Evolutionary conservation across 495 filamentous ascomycete species (phyloP), one percentile per base, ranked within the genome.

Genomic region (Penicillium odoratum): DNA sequence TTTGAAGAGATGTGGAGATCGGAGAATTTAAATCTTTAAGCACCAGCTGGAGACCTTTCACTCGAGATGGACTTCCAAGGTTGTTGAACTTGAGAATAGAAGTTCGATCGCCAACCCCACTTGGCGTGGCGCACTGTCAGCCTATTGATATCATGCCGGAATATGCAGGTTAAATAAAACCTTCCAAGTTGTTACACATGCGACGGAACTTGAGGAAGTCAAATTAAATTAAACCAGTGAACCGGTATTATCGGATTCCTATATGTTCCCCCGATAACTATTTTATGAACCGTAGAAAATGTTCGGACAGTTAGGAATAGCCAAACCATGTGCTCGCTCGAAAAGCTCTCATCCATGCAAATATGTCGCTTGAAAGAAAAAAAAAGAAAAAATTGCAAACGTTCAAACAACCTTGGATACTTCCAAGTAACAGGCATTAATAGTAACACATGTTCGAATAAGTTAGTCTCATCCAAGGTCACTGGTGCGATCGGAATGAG

Each of bases 291-390:
- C 33, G 47, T 26, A 26, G 38, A 58, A 51, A 21, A 64, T 64
- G 42, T 52, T 48, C 49, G 55, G 26, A 34, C 38, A n/a, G 16
- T 40, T 4, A 40, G 38, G n/a, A 40, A 40, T 15, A 15, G 38
- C 13, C 51, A 49, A 18, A 49, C 11, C 9, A 51, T 26, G 25
- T 38, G 29, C 52, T 55, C 64, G 61, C 64, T 66, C 42, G 40
- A 51, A 53, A 61, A 59, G 53, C 50, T 51, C 55, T 59, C 64
- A 64, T 64, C 53, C 58, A 67, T 67, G 64, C 64, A 67, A 58
- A 60, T 51, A 42, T 33, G 38, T 60, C 60, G 60, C 54, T 62
- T 49, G 50, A 53, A 64, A 60, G 21, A 21, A 58, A 55, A 55
- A 53, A 31, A 45, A 46, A 58, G 51, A 46, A 30, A 46, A 30